Base-by-base conservation (phyloP, 2,329 filamentous ascomycete genomes). In the Xylariaceae sp. region DNA sequence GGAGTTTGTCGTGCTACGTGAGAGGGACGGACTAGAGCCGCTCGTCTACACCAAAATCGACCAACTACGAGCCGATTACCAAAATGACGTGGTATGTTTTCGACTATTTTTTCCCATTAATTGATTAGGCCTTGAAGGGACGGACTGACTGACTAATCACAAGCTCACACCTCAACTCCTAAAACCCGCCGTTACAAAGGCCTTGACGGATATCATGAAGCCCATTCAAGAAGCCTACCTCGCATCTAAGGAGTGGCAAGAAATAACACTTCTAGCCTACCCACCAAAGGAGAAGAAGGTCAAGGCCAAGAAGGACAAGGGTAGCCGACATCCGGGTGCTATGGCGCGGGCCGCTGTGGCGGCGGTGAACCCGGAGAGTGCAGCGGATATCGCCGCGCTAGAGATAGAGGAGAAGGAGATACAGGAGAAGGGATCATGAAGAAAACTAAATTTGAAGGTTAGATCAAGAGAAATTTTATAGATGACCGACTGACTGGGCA, bases 151-250 rank as follows among this genome's bases (percentile, higher is more conserved):
- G 36, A 59, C 40, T 23, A 5, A 34, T 20, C 22, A 52, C 5
- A 53, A 83, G 77, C 77, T 95, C 50, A 89, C 86, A 1, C 93
- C 93, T 0, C 91, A 96, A 72, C 70, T 86, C 11, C 74, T 97
- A 42, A 97, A 98, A 73, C 78, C 84, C n/a, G 89, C 88, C 10
- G 82, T 94, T 5, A 79, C 86, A 5, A 76, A 81, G 42, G 88
- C 82, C 8, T 76, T 98, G 17, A 82, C 81, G 55, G 74, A 78
- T 32, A 77, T 97, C 11, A 75, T 95, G 46, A 80, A 76, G 2
- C 89, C 92, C 2, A 92, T 98, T 48, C 83, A 85, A 54, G 76
- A 73, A 3, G 84, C 83, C 5, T 97, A 81, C 70, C 71, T 86
- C 52, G 77, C 75, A 1, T 85, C 79, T 0, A 60, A 76, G 22